Evolutionary conservation across 2,329 filamentous ascomycete genomes (phyloP), one percentile per base, ranked within the genome.

Genomic region (Ophiostoma fasciatum): DNA sequence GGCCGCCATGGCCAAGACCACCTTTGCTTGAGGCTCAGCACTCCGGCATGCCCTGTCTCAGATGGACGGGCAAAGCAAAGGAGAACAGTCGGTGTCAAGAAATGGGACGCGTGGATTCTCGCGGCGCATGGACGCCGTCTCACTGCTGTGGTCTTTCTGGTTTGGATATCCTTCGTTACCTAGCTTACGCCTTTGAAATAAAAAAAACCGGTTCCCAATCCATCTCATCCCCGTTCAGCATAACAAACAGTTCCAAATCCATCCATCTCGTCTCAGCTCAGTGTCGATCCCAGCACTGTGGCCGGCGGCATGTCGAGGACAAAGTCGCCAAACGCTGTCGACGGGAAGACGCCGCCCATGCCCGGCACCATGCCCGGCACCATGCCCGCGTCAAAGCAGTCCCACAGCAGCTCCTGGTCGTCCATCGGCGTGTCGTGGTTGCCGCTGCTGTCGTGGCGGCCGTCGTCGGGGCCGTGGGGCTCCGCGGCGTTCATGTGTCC

Each of bases 271-370:
- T 17, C 15, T 7, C 31, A 27, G 6, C 23, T 26, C 10, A 35
- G 11, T 5, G 21, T 23, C 28, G 25, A 25, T 13, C 23, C 32
- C 3, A 31, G 21, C 17, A 33, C 26, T 11, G n/a, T n/a, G n/a
- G 31, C n/a, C 22, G 32, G 32, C 15, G 36, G 37, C 11, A 39
- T 31, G 18, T 32, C 33, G 18, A 39, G 29, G 7, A 35, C 33
- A n/a, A 31, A 11, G 20, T 23, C 28, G 25, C 17, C 33, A 8
- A 36, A 21, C 6, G 14, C 33, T 5, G 23, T 19, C 3, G 33
- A 31, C 14, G 28, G 28, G 14, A 39, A 39, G 20, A 39, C 28
- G 21, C 34, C 27, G n/a, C n/a, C n/a, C n/a, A n/a, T n/a, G n/a
- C n/a, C n/a, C 13, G 27, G 28, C 13, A 39, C 35, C n/a, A 39